Percentiles rank a stretch among this genome's conserved stretches.
phyloP scores from a whole-genome alignment of 768 basidiomycete genomes.

The Mycena venus region DNA sequence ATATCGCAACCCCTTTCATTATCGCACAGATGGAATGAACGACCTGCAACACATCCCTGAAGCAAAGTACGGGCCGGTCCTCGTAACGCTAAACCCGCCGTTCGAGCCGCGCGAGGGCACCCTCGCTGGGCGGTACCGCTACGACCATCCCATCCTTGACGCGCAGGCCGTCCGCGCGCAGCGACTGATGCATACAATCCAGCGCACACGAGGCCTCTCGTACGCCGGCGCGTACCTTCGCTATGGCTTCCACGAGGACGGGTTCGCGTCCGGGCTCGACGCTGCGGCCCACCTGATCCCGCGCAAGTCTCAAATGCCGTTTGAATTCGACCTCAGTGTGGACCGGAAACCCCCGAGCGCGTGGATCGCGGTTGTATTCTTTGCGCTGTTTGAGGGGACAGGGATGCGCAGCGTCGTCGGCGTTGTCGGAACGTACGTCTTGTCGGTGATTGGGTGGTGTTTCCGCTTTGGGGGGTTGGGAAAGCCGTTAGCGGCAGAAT shows the following conservation, averaged over 20 bases:
- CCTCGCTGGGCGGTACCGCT: slow-evolving; percentile 65
- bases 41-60: slow-evolving; percentile 77
- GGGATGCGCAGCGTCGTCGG: slow-evolving; percentile 14
- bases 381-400: slow-evolving; percentile 22
- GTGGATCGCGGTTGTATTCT: slow-evolving; percentile 11
- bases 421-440: slow-evolving; percentile 8
- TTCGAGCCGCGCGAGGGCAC: slow-evolving; percentile 65
- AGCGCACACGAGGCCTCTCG: slow-evolving; percentile 71
- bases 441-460: slow-evolving; percentile 14
- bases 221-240: slow-evolving; percentile 81
- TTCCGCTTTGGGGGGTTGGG: slow-evolving; percentile 26
- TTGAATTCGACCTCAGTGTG: slow-evolving; percentile 28
- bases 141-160: slow-evolving; percentile 80
- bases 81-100: slow-evolving; percentile 82
- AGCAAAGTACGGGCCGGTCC: slow-evolving; percentile 67
- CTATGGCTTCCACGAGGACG: slow-evolving; percentile 89
- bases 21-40: slow-evolving; percentile 77
- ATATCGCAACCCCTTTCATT: not conserved
- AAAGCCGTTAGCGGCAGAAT: not conserved
- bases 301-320: not conserved
- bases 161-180: slow-evolving; percentile 69
- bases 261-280: slow-evolving; percentile 65
- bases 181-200: slow-evolving; percentile 65
- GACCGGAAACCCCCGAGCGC: slow-evolving; percentile 27
- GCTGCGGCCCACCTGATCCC: slow-evolving; percentile 42